Conservation (phyloP, 1,284 basidiomycete species). For the Ceratobasidium sp. region DNA sequence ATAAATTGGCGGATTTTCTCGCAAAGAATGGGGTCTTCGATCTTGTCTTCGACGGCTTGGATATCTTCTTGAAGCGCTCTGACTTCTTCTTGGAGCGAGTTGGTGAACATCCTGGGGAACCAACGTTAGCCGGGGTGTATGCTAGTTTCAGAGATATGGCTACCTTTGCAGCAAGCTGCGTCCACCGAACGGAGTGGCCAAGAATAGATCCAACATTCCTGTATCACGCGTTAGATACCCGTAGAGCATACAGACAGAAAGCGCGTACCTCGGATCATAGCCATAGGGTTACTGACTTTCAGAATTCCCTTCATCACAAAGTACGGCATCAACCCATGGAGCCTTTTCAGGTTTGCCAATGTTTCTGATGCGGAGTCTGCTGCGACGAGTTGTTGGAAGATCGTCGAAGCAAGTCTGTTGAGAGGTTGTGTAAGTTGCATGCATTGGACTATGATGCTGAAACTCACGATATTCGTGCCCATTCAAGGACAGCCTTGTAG, state of each 20-base stretch:
- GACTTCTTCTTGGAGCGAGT: conserved; percentile 90
- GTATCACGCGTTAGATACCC: conserved; percentile 20
- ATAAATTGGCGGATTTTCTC: conserved; percentile 91
- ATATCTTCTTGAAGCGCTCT: conserved; percentile 88
- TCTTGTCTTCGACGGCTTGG: conserved; percentile 85
- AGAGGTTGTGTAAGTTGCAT: background rate
- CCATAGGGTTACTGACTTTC: conserved; percentile 94
- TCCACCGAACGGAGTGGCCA: conserved; percentile 98
- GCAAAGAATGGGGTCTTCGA: conserved; percentile 89
- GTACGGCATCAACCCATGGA: conserved; percentile 98
- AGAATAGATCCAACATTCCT: conserved; percentile 91
- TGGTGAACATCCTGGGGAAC: conserved; percentile 88
- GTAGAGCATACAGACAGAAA: background rate
- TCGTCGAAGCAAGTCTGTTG: conserved; percentile 88
- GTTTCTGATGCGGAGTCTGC: conserved; percentile 93
- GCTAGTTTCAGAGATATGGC: conserved; percentile 39
- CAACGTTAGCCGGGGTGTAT: conserved; percentile 30
- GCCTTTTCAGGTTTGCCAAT: conserved; percentile 88
- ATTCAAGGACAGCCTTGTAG: conserved; percentile 92
- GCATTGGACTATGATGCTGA: conserved; percentile 43
- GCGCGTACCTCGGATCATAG: conserved; percentile 85
- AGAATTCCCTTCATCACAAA: conserved; percentile 94
- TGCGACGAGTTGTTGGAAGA: conserved; percentile 95
- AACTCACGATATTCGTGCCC: conserved; percentile 94
- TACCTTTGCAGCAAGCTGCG: conserved; percentile 90